Conservation (phyloP, 2,329 filamentous ascomycete species). For the Aspergillus vadensis region DNA sequence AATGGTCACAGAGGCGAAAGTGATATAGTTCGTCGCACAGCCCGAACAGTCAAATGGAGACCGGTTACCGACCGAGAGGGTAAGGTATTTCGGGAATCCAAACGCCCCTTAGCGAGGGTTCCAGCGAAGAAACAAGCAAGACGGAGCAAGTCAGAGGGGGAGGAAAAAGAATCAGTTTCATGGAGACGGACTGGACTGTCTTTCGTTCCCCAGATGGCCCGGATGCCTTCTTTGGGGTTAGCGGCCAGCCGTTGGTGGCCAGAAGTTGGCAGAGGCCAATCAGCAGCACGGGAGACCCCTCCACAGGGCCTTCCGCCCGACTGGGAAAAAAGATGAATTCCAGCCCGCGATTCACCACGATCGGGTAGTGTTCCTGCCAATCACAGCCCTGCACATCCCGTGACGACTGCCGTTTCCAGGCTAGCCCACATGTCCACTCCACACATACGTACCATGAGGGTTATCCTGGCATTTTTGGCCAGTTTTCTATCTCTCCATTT, state of each 20-base stretch:
- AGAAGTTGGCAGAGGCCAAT: slow-evolving; percentile 17
- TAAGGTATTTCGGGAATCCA: background rate
- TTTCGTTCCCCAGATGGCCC: background rate
- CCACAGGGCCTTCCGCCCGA: background rate
- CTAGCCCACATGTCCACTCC: background rate
- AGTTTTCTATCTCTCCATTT: background rate
- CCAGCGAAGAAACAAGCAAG: background rate
- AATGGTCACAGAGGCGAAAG: background rate
- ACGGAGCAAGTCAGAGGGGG: background rate
- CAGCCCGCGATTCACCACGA: background rate
- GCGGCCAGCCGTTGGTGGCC: background rate
- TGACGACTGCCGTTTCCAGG: background rate
- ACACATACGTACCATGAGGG: background rate
- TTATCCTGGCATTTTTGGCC: background rate
- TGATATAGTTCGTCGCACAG: background rate
- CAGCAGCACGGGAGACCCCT: background rate
- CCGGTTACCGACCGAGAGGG: background rate
- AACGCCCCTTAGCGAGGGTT: background rate
- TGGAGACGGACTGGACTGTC: background rate
- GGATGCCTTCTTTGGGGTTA: background rate
- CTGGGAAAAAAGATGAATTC: background rate
- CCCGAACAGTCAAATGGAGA: background rate
- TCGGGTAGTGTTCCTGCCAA: slow-evolving; percentile 2
- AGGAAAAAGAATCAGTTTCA: background rate
- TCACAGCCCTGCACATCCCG: background rate